phyloP scores from a whole-genome alignment of 768 basidiomycete genomes.

The Termitomyces sp. region DNA sequence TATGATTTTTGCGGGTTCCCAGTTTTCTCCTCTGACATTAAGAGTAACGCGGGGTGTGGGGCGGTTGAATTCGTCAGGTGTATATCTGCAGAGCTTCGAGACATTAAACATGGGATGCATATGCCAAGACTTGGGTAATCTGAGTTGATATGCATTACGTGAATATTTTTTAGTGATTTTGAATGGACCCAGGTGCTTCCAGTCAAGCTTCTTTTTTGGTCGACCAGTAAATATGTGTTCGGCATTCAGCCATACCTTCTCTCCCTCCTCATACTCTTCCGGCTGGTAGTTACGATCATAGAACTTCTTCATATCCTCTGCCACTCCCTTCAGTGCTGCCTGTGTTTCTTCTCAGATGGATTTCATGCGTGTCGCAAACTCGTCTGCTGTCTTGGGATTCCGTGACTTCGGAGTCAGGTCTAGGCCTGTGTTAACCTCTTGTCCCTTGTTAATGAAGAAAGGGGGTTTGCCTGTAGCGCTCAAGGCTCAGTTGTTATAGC shows the following conservation, averaged over 20 bases:
- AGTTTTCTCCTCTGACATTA: too few species aligned
- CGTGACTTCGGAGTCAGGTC: not conserved
- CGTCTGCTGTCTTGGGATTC: not conserved
- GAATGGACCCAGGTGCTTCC: not conserved
- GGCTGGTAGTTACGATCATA: not conserved
- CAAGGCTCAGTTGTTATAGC: slow-evolving; percentile 25
- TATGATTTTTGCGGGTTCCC: not conserved
- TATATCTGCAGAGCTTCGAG: not conserved
- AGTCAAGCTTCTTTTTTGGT: slow-evolving; percentile 12
- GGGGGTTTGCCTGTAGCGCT: slow-evolving; percentile 21
- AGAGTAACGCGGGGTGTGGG: not conserved
- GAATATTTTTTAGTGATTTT: too few species aligned
- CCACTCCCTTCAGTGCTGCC: slow-evolving; percentile 13
- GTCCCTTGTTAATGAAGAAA: not conserved
- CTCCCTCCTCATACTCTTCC: slow-evolving; percentile 10
- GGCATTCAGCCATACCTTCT: slow-evolving; percentile 20
- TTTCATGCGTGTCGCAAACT: not conserved
- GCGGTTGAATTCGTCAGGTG: not conserved
- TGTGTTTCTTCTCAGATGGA: slow-evolving; percentile 13
- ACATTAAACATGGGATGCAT: not conserved
- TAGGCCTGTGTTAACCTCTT: not conserved
- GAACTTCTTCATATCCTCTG: slow-evolving; percentile 1
- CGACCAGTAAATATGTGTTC: slow-evolving; percentile 12
- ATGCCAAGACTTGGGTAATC: not conserved
- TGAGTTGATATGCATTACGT: not conserved